These are phyloP conservation scores for Euphorbia pulcherrima DNA, from an alignment of 345 rosid genomes.

Conservation along the genomic window DNA sequence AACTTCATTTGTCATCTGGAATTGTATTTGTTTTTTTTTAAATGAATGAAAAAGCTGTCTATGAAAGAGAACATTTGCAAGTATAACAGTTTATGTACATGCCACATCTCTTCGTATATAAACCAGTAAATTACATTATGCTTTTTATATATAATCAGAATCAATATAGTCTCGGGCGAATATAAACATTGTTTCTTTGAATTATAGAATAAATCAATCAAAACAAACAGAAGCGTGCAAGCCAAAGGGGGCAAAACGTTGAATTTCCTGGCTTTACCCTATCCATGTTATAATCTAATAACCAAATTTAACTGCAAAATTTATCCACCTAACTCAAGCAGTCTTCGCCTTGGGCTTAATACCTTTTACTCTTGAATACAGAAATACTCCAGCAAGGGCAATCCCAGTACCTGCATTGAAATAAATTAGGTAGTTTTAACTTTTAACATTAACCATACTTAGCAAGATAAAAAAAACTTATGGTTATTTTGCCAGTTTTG, in stretches of 20 bases:
- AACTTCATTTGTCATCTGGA: no score
- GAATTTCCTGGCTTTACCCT: slow-evolving; percentile 18
- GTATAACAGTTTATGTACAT: no score
- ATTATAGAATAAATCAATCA: not conserved
- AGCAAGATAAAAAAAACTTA: not conserved
- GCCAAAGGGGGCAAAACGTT: not conserved
- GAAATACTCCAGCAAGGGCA: slow-evolving; percentile 91
- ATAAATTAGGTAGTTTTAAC: not conserved
- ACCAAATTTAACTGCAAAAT: slow-evolving; percentile 7
- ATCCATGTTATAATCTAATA: slow-evolving; percentile 2
- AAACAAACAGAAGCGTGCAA: not conserved
- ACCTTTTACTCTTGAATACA: slow-evolving; percentile 92
- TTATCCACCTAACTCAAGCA: slow-evolving; percentile 34
- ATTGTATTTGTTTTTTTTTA: no score
- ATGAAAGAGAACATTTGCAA: no score
- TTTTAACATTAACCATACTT: not conserved
- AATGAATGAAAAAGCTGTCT: no score
- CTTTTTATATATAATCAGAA: not conserved
- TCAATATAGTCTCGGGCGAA: not conserved
- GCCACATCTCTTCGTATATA: not conserved
- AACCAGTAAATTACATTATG: not conserved
- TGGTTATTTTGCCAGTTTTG: not conserved
- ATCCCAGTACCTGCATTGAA: slow-evolving; percentile 70
- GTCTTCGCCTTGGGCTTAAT: slow-evolving; percentile 80
- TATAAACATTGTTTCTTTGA: not conserved